A percentile compares a stretch with the other conserved stretches of the same genome.
Evolutionary conservation across 192 early-diverging fungal genomes (phyloP).

Genomic region (Coemansia umbellata): DNA sequence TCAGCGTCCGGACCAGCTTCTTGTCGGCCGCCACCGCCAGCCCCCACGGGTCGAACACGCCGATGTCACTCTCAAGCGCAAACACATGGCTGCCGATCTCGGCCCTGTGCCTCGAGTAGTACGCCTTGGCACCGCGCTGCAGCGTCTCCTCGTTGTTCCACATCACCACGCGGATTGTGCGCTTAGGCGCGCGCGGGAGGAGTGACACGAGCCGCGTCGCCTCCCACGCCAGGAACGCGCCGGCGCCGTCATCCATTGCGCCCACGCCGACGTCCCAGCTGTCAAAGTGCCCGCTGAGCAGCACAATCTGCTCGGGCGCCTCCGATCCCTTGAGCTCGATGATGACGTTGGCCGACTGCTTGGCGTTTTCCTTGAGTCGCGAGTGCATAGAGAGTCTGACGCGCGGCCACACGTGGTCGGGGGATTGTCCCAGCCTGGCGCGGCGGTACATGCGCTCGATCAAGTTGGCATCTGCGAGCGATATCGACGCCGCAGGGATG

Average conservation of each 20-base stretch:
- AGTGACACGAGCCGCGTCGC: constrained; percentile 38
- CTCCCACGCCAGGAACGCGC: constrained; percentile 54
- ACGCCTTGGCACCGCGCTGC: constrained; percentile 54
- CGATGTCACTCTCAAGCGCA: constrained; percentile 60
- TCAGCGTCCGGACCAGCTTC: constrained; percentile 16
- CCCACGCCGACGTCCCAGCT: constrained; percentile 57
- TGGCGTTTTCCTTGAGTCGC: constrained; percentile 26
- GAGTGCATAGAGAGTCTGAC: constrained; percentile 53
- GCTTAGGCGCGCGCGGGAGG: constrained; percentile 37
- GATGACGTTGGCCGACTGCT: constrained; percentile 54
- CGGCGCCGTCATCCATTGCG: constrained; percentile 59
- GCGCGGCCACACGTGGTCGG: constrained; percentile 43
- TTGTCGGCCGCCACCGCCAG: constrained; percentile 44
- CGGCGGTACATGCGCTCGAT: constrained; percentile 51
- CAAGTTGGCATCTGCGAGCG: constrained; percentile 54
- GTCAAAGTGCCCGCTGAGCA: constrained; percentile 58
- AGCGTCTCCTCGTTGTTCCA: constrained; percentile 62
- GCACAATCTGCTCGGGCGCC: constrained; percentile 50
- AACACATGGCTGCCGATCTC: constrained; percentile 41
- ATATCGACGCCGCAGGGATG: constrained; percentile 57
- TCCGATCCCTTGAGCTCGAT: constrained; percentile 54
- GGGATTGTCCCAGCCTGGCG: constrained; percentile 22
- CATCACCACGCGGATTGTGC: constrained; percentile 59
- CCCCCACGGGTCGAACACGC: constrained; percentile 62
- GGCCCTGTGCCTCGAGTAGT: constrained; percentile 43